Conservation (phyloP, 768 basidiomycete genomes). For the Calocybe cyanea region DNA sequence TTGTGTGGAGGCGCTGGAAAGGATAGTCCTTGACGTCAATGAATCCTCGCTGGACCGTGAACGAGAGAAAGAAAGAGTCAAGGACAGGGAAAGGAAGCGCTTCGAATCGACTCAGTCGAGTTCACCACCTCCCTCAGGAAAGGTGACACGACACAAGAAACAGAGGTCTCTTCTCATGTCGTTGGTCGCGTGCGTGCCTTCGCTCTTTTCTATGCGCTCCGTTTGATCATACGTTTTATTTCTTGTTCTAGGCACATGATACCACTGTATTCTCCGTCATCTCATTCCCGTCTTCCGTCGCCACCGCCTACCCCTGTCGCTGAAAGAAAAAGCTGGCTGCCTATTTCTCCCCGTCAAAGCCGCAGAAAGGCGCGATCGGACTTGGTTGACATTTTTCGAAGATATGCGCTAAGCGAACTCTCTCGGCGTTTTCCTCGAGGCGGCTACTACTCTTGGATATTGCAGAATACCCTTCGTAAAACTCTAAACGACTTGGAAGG, state of each 20-base stretch:
- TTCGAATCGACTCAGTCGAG: conserved; percentile 17
- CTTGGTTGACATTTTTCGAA: conserved; percentile 64
- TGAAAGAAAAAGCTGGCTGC: conserved; percentile 22
- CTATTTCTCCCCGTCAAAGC: conserved; percentile 36
- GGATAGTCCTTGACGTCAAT: conserved; percentile 51
- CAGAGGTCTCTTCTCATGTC: conserved; percentile 70
- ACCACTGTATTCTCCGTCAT: conserved; percentile 28
- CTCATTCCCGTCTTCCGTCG: conserved; percentile 25
- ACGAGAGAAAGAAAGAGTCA: conserved; percentile 28
- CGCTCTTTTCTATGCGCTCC: too few relatives aligned
- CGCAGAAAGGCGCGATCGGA: conserved; percentile 62
- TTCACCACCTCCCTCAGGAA: conserved; percentile 25
- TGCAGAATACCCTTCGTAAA: conserved; percentile 45
- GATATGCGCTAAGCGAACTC: conserved; percentile 55
- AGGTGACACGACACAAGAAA: conserved; percentile 55
- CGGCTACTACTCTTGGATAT: conserved; percentile 53
- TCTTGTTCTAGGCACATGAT: conserved; percentile 22
- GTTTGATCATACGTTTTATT: conserved; percentile 8
- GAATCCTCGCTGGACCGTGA: conserved; percentile 36
- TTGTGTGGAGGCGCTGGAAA: conserved; percentile 43
- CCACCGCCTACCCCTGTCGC: conserved; percentile 27
- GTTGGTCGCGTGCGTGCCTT: conserved; percentile 56
- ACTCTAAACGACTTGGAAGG: conserved; percentile 29
- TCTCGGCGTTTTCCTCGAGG: conserved; percentile 28
- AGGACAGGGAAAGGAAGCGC: conserved; percentile 24